Evolutionary conservation across 768 basidiomycete genomes (phyloP).

Genomic region (Leccinum subtestaceum): DNA sequence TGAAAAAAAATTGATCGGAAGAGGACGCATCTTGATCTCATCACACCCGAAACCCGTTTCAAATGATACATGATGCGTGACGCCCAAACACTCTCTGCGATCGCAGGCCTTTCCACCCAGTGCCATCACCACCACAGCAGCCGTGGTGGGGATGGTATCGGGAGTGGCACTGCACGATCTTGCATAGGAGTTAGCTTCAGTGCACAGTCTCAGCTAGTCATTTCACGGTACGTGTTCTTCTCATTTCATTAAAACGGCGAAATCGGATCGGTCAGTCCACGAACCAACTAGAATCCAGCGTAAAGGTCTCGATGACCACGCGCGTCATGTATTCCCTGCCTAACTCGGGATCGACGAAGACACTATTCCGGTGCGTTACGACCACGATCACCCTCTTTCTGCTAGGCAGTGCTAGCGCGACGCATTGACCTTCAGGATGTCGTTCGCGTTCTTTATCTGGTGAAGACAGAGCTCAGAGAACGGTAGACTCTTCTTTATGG

Average conservation of each 20-base stretch:
- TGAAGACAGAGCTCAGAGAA: not conserved
- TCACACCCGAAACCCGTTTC: not conserved
- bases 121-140: not conserved
- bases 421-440: constrained; percentile 6
- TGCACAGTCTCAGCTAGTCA: too few species aligned
- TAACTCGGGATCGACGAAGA: not conserved
- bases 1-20: not conserved
- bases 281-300: not conserved
- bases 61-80: not conserved
- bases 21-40: not conserved
- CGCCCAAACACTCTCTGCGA: not conserved
- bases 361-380: not conserved
- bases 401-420: not conserved
- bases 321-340: not conserved
- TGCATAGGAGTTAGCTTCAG: not conserved
- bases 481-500: not conserved
- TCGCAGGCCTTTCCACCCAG: not conserved
- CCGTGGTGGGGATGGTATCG: not conserved
- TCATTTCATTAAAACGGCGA: not conserved
- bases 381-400: constrained; percentile 4
- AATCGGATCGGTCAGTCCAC: not conserved
- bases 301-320: not conserved
- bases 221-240: not conserved
- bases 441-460: not conserved
- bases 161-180: not conserved